These are phyloP conservation scores for Cryomyces antarcticus DNA, from an alignment of 495 filamentous ascomycete species.

Conservation along the genomic window DNA sequence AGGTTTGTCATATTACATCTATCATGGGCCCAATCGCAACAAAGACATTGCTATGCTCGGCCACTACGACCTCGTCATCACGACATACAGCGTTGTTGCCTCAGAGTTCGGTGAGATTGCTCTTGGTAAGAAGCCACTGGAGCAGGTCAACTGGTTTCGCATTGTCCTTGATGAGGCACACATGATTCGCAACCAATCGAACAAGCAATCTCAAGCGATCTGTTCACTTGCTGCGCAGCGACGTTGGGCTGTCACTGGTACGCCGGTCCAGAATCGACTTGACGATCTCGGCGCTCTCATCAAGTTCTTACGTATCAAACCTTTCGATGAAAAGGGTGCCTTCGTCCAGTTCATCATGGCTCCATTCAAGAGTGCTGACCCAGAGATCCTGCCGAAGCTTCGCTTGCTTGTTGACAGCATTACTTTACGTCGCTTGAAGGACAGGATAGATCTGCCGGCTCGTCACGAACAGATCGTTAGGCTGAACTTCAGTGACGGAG, in stretches of 20 bases:
- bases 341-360: slow-evolving; percentile 61
- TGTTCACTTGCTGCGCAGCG: slow-evolving; percentile 61
- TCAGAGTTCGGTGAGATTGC: slow-evolving; percentile 43
- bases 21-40: slow-evolving; percentile 59
- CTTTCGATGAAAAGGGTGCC: slow-evolving; percentile 57
- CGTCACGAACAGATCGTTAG: slow-evolving; percentile 49
- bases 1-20: slow-evolving; percentile 49
- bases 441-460: slow-evolving; percentile 63
- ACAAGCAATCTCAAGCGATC: slow-evolving; percentile 64
- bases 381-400: slow-evolving; percentile 63
- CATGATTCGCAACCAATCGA: slow-evolving; percentile 68
- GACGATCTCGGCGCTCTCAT: slow-evolving; percentile 83
- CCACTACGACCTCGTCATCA: slow-evolving; percentile 65
- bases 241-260: slow-evolving; percentile 90
- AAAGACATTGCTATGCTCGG: slow-evolving; percentile 47
- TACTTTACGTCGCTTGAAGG: slow-evolving; percentile 80
- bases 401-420: slow-evolving; percentile 84
- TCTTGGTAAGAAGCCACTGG: slow-evolving; percentile 29
- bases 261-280: slow-evolving; percentile 76
- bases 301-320: slow-evolving; percentile 67
- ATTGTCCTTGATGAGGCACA: slow-evolving; percentile 95
- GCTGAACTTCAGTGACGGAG: slow-evolving; percentile 34
- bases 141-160: slow-evolving; percentile 73
- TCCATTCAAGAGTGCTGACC: slow-evolving; percentile 66
- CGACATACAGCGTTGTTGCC: slow-evolving; percentile 75